Conservation (phyloP, 2,329 filamentous ascomycete genomes). For the Ceratocystis variospora region DNA sequence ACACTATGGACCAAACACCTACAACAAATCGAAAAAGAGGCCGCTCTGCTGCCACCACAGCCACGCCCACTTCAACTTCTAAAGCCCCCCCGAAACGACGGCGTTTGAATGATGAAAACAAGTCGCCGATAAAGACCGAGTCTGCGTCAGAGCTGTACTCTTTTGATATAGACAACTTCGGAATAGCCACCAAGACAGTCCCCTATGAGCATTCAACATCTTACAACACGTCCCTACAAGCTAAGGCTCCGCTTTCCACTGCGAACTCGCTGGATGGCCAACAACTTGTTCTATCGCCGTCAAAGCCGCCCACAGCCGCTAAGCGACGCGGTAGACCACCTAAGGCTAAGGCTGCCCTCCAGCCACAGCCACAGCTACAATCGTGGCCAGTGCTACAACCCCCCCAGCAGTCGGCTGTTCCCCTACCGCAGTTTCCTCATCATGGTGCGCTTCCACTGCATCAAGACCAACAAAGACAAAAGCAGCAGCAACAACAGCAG, state of each 20-base stretch:
- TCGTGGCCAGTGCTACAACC: constrained; percentile 3
- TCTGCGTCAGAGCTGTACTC: background rate
- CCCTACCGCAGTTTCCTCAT: background rate
- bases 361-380: constrained; percentile 8
- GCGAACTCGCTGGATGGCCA: background rate
- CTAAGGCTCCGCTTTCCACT: background rate
- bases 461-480: background rate
- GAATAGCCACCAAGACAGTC: background rate
- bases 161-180: background rate
- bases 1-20: constrained; percentile 13
- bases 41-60: constrained; percentile 14
- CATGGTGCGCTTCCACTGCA: background rate
- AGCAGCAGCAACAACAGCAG: background rate
- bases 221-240: no score
- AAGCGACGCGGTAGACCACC: constrained; percentile 17
- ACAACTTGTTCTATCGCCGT: background rate
- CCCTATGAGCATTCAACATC: background rate
- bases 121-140: background rate
- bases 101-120: constrained; percentile 16
- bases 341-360: constrained; percentile 8
- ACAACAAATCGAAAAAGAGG: constrained; percentile 14
- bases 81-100: constrained; percentile 6
- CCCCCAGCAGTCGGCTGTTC: background rate
- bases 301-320: background rate
- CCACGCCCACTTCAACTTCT: constrained; percentile 14